phyloP scores from a whole-genome alignment of 306 rosid species.

The Canavalia gladiata region DNA sequence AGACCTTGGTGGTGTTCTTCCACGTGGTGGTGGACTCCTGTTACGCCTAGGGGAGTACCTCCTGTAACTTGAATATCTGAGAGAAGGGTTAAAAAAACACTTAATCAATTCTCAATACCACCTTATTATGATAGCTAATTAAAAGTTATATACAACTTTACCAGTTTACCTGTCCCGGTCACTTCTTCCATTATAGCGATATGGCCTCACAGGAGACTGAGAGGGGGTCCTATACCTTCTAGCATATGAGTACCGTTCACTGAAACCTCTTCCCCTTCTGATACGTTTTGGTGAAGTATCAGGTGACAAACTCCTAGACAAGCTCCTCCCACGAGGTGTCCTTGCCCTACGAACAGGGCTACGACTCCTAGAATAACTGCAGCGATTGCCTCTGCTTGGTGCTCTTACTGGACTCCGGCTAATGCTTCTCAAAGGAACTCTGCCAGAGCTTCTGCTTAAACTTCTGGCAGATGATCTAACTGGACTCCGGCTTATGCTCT shows the following conservation, averaged over 20 bases:
- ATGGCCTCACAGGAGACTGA: constrained; percentile 83
- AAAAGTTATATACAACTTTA: constrained; percentile 8
- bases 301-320: constrained; percentile 89
- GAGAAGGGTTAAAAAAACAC: constrained; percentile 2
- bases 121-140: background rate
- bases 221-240: constrained; percentile 94
- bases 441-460: constrained; percentile 81
- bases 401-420: constrained; percentile 81
- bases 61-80: constrained; percentile 82
- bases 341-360: constrained; percentile 77
- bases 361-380: constrained; percentile 87
- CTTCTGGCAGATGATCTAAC: constrained; percentile 74
- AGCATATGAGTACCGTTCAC: constrained; percentile 93
- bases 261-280: constrained; percentile 96
- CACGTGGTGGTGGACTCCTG: constrained; percentile 91
- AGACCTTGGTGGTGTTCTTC: constrained; percentile 88
- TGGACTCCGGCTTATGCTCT: constrained; percentile 79
- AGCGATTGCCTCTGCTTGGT: constrained; percentile 64
- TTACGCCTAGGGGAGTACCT: constrained; percentile 93
- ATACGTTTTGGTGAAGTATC: constrained; percentile 89
- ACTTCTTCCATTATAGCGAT: constrained; percentile 85
- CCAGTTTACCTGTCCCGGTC: constrained; percentile 66
- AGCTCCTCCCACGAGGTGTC: constrained; percentile 80
- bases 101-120: constrained; percentile 18
- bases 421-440: constrained; percentile 69